A percentile compares a stretch with the other conserved stretches of the same genome.
Conservation (phyloP, 306 rosid species). For the Sicyos baderoa region DNA sequence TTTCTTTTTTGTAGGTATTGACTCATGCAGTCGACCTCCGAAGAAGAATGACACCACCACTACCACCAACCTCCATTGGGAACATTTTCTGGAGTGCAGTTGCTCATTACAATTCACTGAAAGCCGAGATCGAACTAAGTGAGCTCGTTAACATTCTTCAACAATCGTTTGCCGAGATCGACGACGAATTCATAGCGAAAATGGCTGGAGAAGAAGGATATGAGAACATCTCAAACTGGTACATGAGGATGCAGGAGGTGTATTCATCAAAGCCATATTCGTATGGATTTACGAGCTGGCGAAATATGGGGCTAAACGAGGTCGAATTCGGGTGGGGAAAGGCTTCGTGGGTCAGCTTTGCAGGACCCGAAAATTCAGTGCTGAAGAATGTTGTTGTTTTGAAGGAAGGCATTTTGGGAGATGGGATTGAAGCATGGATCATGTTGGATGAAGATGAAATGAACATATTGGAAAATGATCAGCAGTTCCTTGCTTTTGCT, state of each 20-base stretch:
- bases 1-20: constrained; percentile 11
- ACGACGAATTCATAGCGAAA: neutral
- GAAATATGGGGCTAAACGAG: constrained; percentile 17
- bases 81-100: constrained; percentile 17
- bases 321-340: constrained; percentile 26
- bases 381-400: constrained; percentile 14
- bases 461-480: constrained; percentile 16
- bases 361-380: constrained; percentile 4
- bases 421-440: constrained; percentile 18
- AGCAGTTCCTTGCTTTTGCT: constrained; percentile 18
- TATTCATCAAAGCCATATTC: neutral
- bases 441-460: constrained; percentile 18
- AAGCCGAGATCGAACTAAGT: neutral
- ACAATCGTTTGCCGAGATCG: constrained; percentile 12
- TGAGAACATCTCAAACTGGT: neutral
- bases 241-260: neutral
- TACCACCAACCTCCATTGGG: constrained; percentile 8
- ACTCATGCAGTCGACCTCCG: constrained; percentile 19
- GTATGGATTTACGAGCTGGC: constrained; percentile 14
- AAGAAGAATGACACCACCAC: constrained; percentile 12
- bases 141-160: neutral
- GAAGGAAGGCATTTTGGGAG: constrained; percentile 10
- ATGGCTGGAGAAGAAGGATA: constrained; percentile 19
- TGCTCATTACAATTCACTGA: neutral
- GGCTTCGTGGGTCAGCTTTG: constrained; percentile 19